Evolutionary conservation across 306 rosid species (phyloP), one percentile per base, ranked within the genome.

Genomic region (Cicer judaicum): DNA sequence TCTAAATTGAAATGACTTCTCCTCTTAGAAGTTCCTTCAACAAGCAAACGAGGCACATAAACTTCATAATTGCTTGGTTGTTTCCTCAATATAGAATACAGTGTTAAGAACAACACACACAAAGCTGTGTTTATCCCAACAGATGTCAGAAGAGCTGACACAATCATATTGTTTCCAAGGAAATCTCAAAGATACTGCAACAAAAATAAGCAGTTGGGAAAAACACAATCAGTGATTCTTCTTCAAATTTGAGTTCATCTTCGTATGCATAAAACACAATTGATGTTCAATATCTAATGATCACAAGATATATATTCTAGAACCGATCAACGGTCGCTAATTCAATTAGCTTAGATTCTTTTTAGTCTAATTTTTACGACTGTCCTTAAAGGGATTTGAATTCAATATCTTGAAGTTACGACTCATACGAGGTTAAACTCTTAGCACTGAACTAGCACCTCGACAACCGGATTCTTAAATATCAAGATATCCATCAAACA

Each of bases 61-160:
- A 94, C 91, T 50, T 88, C 89, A 81, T 88, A 85, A 46, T 92
- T 84, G 82, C 80, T 72, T 1, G 97, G 99, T 68, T 90, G 96
- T 73, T 88, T 94, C 79, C 92, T 88, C 82, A 92, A 68, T 47
- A 90, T 53, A 43, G 98, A 94, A 85, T 92, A 92, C 64, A 94
- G 70, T 66, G 86, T 74, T 57, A 87, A 88, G 88, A 91, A 94
- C 70, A 92, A 43, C 16, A 94, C 78, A 78, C 97, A 93, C 21
- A 91, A 79, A 36, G 89, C 96, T 13, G 87, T 86, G 81, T 94
- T 94, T 61, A 91, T 94, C 13, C 83, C 96, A 81, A 94, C 84
- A 18, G 97, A 94, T 68, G 98, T 94, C 19, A 91, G 41, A 61
- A 94, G 90, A 53, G 98, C 96, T 19, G 96, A 94, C 43, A 94